phyloP scores from a whole-genome alignment of 2,329 filamentous ascomycete genomes.

The Colletotrichum costaricense region DNA sequence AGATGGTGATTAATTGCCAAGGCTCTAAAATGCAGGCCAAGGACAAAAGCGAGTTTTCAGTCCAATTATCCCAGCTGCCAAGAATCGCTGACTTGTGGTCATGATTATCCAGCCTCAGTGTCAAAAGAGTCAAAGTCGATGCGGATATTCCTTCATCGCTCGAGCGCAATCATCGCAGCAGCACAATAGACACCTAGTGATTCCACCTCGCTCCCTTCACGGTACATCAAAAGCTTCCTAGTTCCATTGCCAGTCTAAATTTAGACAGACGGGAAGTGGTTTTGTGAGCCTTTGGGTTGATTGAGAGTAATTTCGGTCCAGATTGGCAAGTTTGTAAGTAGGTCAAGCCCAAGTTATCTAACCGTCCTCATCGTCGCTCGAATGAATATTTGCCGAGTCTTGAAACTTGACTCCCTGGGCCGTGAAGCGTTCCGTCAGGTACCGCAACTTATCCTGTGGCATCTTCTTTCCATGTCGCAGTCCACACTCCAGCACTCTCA shows the following conservation, averaged over 20 bases:
- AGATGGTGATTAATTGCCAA: slow-evolving; percentile 16
- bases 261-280: too few species aligned
- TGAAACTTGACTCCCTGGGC: background rate
- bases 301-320: too few species aligned
- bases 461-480: background rate
- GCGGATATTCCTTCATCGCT: background rate
- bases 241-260: too few species aligned
- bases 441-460: background rate
- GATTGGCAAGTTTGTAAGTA: too few species aligned
- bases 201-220: too few species aligned
- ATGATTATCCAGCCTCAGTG: background rate
- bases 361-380: background rate
- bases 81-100: background rate
- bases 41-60: background rate
- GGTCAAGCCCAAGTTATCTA: background rate
- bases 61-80: background rate
- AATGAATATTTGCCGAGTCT: background rate
- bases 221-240: too few species aligned
- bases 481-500: background rate
- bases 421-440: background rate
- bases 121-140: background rate
- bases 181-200: too few species aligned
- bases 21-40: slow-evolving; percentile 2
- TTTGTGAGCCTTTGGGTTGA: too few species aligned
- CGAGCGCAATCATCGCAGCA: too few species aligned